These are phyloP conservation scores for Coemansia sp. DNA, from an alignment of 192 early-diverging fungal species.

Conservation along the genomic window DNA sequence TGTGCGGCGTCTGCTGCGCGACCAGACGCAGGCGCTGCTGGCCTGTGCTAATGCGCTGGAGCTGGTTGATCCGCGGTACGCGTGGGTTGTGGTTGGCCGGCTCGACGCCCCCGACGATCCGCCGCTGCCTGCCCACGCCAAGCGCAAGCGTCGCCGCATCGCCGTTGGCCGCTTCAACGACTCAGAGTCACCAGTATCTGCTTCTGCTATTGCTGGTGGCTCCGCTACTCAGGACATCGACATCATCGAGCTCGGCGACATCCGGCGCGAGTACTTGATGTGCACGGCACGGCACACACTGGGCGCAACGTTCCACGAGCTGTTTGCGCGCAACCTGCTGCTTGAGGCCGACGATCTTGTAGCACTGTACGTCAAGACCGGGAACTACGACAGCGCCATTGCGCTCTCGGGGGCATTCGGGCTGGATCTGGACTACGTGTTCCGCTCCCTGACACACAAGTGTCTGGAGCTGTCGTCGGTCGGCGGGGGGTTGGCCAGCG, in stretches of 20 bases:
- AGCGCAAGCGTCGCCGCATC: conserved; percentile 36
- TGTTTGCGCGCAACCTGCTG: conserved; percentile 40
- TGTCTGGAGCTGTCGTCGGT: conserved; percentile 32
- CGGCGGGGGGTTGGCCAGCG: not conserved
- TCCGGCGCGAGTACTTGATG: conserved; percentile 51
- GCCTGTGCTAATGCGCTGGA: conserved; percentile 43
- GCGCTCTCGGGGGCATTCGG: conserved; percentile 29
- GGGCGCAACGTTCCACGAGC: conserved; percentile 34
- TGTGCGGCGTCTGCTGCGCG: conserved; percentile 20
- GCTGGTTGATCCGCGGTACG: conserved; percentile 46
- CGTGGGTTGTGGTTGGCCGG: conserved; percentile 50
- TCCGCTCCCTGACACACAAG: conserved; percentile 29
- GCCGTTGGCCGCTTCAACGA: conserved; percentile 17
- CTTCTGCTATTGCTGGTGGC: not conserved
- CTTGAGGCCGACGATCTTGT: conserved; percentile 48
- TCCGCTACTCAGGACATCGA: conserved; percentile 23
- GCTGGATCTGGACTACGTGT: conserved; percentile 28
- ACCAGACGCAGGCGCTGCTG: conserved; percentile 46
- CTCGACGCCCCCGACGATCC: conserved; percentile 6
- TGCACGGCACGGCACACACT: conserved; percentile 43
- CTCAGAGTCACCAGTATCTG: not conserved
- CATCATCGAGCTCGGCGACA: conserved; percentile 45
- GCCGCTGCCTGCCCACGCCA: not conserved
- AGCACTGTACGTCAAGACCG: conserved; percentile 36
- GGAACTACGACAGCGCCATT: conserved; percentile 54